Conservation (phyloP, 2,329 filamentous ascomycete genomes). For the Ascochyta pisi region DNA sequence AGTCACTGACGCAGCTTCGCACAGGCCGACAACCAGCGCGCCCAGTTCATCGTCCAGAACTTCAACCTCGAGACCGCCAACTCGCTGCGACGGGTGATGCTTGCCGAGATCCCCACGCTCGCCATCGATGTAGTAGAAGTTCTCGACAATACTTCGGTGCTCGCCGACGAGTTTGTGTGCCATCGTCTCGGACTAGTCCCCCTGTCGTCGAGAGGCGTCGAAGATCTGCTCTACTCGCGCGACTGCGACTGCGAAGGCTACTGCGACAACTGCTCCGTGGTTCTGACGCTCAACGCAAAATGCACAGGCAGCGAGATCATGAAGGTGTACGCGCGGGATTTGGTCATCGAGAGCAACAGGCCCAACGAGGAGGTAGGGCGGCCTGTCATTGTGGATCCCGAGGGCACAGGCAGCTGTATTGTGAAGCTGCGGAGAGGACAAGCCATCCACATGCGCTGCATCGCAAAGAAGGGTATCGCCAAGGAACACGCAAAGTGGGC, state of each 20-base stretch:
- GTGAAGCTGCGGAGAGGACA: slow-evolving; percentile 90
- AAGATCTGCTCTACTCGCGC: slow-evolving; percentile 82
- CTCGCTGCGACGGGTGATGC: slow-evolving; percentile 86
- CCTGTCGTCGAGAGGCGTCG: slow-evolving; percentile 82
- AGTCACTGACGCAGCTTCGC: slow-evolving; percentile 30
- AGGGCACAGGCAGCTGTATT: slow-evolving; percentile 82
- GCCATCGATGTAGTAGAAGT: slow-evolving; percentile 96
- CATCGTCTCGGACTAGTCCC: slow-evolving; percentile 92
- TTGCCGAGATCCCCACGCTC: slow-evolving; percentile 92
- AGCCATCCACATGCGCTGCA: slow-evolving; percentile 86
- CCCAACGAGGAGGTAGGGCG: slow-evolving; percentile 77
- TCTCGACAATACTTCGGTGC: slow-evolving; percentile 90
- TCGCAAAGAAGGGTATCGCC: slow-evolving; percentile 97
- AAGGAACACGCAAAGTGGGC: slow-evolving; percentile 99
- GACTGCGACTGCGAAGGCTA: slow-evolving; percentile 97
- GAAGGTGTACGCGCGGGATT: slow-evolving; percentile 90
- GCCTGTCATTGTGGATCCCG: slow-evolving; percentile 83
- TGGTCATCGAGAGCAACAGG: slow-evolving; percentile 74
- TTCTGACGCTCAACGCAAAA: slow-evolving; percentile 81
- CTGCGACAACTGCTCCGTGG: slow-evolving; percentile 90
- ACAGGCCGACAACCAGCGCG: slow-evolving; percentile 78
- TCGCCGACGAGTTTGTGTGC: slow-evolving; percentile 94
- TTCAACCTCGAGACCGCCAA: slow-evolving; percentile 93
- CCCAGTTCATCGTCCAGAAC: slow-evolving; percentile 90
- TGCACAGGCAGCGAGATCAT: slow-evolving; percentile 88